Base-by-base conservation (phyloP, 805 yeast species). In the Candida morakotiae region DNA sequence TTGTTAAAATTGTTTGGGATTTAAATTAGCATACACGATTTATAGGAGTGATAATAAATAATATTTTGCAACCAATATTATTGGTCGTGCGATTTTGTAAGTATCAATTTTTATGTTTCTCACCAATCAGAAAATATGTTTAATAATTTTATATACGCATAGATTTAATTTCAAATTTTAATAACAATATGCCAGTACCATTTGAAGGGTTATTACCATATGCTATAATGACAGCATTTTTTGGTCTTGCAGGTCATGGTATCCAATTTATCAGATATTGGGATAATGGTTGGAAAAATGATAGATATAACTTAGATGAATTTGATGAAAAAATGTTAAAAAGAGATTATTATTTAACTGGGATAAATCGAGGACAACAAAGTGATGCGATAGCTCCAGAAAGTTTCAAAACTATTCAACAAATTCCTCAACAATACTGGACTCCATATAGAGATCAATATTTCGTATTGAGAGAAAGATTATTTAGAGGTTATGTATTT, bases 311-410 rank as follows among this genome's bases (percentile, higher is more conserved):
- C 51, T 60, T 67, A 48, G 73, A 67, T 50, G 53, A 48, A 15
- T 67, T 67, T 60, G 73, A 67, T 56, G 62, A 63, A 39, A 63
- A 53, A 44, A 56, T 65, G 72, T 78, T 85, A 62, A 82, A 81
- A 46, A 72, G 95, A 52, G 95, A 86, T 59, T 69, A 73, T 53
- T 70, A 91, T 46, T 66, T 86, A 51, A 86, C 95, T 9, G 95
- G 95, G 18, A 69, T 71, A 28, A 69, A 64, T 52, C 71, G 95
- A 54, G 89, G 81, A 26, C 91, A 84, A 56, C 57, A 71, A 34
- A 79, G 77, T 45, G 73, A 68, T 29, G 74, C 88, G 5, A 62
- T 72, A 28, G 95, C 94, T 3, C 87, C 88, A 26, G 89, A 82
- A 43, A 73, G 70, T 22, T 86, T 87, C 72, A 83, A 81, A 64